Base-by-base conservation (phyloP, 2,329 filamentous ascomycete genomes). In the Paecilomyces formosus region DNA sequence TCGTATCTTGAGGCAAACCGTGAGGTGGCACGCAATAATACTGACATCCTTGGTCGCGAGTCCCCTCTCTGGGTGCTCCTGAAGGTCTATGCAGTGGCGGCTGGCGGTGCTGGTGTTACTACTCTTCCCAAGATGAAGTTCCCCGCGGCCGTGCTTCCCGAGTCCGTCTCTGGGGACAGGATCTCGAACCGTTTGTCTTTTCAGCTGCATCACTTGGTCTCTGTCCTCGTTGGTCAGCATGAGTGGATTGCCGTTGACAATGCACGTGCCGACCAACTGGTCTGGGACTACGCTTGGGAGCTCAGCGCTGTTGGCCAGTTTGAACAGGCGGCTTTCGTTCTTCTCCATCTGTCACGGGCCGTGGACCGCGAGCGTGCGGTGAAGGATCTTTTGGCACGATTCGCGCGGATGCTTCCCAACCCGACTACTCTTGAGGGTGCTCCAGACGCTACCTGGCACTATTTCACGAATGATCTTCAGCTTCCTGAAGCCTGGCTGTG, bases 21-120 rank as follows among this genome's bases (percentile, higher is more conserved):
- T 54, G 75, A 81, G 15, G 76, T 81, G 51, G 72, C 85, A 30
- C 89, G 87, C 82, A 76, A 84, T 18, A 85, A 89, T 61, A 75
- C 78, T 3, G 76, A 85, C 55, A 78, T 80, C 21, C 54, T 69
- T 12, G 79, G 83, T 26, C 74, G 66, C 49, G 86, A 94, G 68
- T 92, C 96, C 69, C 80, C 95, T 7, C 79, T 97, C 0, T 96
- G 93, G 88, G 89, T 91, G 12, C 81, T 99, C 0, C 76, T 99
- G 55, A 90, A 90, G 70, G 79, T 96, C 3, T 95, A 92, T 66
- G 84, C 90, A 1, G 78, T 74, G 60, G 66, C 69, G 57, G 68
- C 65, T 60, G 67, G 68, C 59, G 62, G 65, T 39, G 58, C 60
- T 24, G 58, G 68, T 18, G 68, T 71, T 26, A 58, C 64, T 68